These are phyloP conservation scores for Aspergillus clavatus DNA, from an alignment of 2,329 filamentous ascomycete species.

Conservation along the genomic window DNA sequence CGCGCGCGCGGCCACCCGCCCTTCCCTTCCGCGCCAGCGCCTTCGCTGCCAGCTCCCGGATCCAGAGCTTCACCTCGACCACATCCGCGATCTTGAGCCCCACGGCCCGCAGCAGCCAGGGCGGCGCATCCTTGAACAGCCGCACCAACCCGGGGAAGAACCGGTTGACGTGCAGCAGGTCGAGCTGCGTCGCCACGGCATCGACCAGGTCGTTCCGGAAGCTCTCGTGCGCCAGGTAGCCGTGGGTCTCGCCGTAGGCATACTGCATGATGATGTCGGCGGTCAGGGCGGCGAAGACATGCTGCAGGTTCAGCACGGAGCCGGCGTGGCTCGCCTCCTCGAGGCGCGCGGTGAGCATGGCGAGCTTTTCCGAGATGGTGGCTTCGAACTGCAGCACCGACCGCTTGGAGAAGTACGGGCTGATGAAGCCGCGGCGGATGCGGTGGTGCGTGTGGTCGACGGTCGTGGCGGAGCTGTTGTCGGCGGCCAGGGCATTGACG, in stretches of 20 bases:
- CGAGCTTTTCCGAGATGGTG: slow-evolving; percentile 28
- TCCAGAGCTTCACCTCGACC: slow-evolving; percentile 13
- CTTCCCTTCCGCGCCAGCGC: slow-evolving; percentile 2
- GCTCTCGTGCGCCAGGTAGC: slow-evolving; percentile 27
- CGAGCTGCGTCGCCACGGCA: slow-evolving; percentile 21
- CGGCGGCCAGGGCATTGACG: slow-evolving; percentile 9
- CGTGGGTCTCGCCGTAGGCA: slow-evolving; percentile 31
- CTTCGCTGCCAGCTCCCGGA: slow-evolving; percentile 2
- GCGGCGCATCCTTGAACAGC: slow-evolving; percentile 9
- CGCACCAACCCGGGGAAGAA: slow-evolving; percentile 15
- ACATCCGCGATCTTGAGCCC: slow-evolving; percentile 7
- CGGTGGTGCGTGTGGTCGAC: slow-evolving; percentile 41
- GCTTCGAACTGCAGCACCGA: slow-evolving; percentile 34
- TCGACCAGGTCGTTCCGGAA: slow-evolving; percentile 20
- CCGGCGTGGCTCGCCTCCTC: slow-evolving; percentile 5
- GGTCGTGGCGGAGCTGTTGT: slow-evolving; percentile 26
- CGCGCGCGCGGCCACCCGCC: not conserved
- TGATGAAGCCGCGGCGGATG: slow-evolving; percentile 38
- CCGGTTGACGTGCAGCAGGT: slow-evolving; percentile 18
- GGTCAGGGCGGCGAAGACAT: slow-evolving; percentile 23
- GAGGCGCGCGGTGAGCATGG: slow-evolving; percentile 15
- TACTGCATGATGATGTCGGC: slow-evolving; percentile 37
- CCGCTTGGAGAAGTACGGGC: slow-evolving; percentile 42
- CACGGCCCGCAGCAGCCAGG: slow-evolving; percentile 8
- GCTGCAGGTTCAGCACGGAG: slow-evolving; percentile 13